Evolutionary conservation across 2,329 filamentous ascomycete genomes (phyloP).

Genomic region (Fragosphaeria purpurea): DNA sequence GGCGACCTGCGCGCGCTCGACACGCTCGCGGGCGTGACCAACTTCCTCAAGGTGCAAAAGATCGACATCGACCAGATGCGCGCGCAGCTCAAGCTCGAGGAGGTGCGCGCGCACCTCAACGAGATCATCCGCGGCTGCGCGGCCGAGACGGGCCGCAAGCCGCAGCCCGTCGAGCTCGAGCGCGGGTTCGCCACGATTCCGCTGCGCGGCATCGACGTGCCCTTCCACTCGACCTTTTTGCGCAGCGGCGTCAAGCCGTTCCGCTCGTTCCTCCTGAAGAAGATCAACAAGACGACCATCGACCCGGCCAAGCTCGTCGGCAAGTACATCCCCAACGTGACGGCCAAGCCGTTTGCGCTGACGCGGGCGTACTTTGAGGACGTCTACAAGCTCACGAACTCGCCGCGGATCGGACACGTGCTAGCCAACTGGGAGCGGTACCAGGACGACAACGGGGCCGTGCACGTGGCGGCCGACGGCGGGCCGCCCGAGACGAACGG

Average conservation of each 20-base stretch:
- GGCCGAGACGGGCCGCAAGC: constrained; percentile 80
- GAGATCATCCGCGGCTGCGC: constrained; percentile 87
- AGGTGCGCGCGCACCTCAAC: constrained; percentile 79
- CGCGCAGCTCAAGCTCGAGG: constrained; percentile 74
- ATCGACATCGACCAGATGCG: constrained; percentile 93
- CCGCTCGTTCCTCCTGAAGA: constrained; percentile 96
- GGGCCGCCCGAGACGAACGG: constrained; percentile 22
- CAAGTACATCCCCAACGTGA: constrained; percentile 99
- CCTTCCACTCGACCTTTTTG: constrained; percentile 98
- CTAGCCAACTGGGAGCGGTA: constrained; percentile 82
- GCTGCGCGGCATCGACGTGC: constrained; percentile 92
- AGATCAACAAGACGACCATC: constrained; percentile 99
- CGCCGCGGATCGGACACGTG: constrained; percentile 64
- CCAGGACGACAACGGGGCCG: constrained; percentile 36
- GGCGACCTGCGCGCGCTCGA: constrained; percentile 63
- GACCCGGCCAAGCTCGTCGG: constrained; percentile 93
- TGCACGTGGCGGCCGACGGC: constrained; percentile 20
- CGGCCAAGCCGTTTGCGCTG: constrained; percentile 86
- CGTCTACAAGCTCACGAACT: constrained; percentile 89
- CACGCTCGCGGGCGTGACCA: constrained; percentile 69
- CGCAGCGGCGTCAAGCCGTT: constrained; percentile 98
- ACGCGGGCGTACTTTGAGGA: constrained; percentile 99
- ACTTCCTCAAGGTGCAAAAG: constrained; percentile 93
- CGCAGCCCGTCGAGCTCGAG: constrained; percentile 77
- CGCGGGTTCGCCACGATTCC: constrained; percentile 96